Percentiles rank a stretch among this genome's conserved stretches.
Conservation (phyloP, 2,329 filamentous ascomycete genomes). For the Dactylellina haptotyla region DNA sequence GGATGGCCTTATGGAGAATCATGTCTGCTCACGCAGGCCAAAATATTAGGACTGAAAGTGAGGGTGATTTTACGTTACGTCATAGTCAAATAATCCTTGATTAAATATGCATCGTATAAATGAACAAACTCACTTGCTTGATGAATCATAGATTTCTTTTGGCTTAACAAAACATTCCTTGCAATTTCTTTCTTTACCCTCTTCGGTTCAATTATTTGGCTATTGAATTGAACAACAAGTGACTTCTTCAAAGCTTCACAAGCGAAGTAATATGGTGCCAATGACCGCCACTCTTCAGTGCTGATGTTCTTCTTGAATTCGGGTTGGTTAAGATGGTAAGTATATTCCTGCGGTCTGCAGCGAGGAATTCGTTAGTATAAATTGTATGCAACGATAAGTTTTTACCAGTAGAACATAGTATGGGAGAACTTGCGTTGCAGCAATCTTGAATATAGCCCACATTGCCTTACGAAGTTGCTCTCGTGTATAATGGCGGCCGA, state of each 20-base stretch:
- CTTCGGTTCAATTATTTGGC: background rate
- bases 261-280: constrained; percentile 3
- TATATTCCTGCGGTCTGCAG: constrained; percentile 8
- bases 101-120: too few relatives aligned
- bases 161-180: too few relatives aligned
- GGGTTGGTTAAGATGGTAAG: background rate
- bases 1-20: too few relatives aligned
- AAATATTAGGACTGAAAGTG: too few relatives aligned
- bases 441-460: constrained; percentile 9
- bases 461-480: background rate
- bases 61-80: too few relatives aligned
- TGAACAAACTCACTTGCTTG: too few relatives aligned
- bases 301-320: constrained; percentile 7
- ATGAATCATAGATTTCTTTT: too few relatives aligned
- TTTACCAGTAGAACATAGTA: too few relatives aligned
- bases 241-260: background rate
- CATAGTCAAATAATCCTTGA: too few relatives aligned
- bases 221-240: constrained; percentile 6
- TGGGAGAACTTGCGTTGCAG: constrained; percentile 7
- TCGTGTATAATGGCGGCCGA: constrained; percentile 1
- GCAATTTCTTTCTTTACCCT: constrained; percentile 14
- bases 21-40: too few relatives aligned
- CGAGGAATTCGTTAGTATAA: background rate
- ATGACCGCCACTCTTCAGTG: background rate
- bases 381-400: too few relatives aligned